Base-by-base conservation (phyloP, 1,139 yeast genomes). In the Arxiozyma heterogenica region DNA sequence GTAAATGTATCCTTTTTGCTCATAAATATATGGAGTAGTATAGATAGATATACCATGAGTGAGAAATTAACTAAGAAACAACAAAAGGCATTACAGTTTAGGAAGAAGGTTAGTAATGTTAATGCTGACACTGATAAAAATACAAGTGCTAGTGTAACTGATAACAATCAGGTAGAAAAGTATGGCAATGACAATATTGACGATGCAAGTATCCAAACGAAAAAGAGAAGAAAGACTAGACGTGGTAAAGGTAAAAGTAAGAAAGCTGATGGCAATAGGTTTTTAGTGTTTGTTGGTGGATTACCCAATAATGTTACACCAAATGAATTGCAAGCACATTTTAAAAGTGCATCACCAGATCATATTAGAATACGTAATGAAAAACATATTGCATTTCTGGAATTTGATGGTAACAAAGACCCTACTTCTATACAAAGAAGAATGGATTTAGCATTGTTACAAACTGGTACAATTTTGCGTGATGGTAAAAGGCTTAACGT, bases 321-420 rank as follows among this genome's bases (percentile, higher is more conserved):
- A 54, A 77, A 78, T 6, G 89, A 86, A 57, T 70, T 93, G 43
- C 71, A 75, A 53, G 72, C 77, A n/a, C 97, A 91, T 71, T 89
- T 93, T 73, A 80, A 83, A 61, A 80, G 82, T 44, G 77, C 87
- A 53, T 73, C 76, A 21, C 97, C 97, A 4, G 84, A 84, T 64
- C 75, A 80, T 57, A 75, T 93, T 55, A 81, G 98, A 66, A 73
- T 88, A 51, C 80, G 98, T 68, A 76, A 76, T 43, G 95, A 86
- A 52, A 87, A 86, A 67, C 97, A 97, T 7, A 90, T 91, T 67
- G 98, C 98, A 25, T 93, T 93, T 68, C 72, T 91, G 59, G 98
- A 93, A 69, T 93, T 90, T 62, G 84, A 81, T 64, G 79, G 79
- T 52, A 81, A 79, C 38, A 65, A 65, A 51, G 70, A 64, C 50